Base-by-base conservation (phyloP, 257 asterid genomes). In the Echites panduratus region DNA sequence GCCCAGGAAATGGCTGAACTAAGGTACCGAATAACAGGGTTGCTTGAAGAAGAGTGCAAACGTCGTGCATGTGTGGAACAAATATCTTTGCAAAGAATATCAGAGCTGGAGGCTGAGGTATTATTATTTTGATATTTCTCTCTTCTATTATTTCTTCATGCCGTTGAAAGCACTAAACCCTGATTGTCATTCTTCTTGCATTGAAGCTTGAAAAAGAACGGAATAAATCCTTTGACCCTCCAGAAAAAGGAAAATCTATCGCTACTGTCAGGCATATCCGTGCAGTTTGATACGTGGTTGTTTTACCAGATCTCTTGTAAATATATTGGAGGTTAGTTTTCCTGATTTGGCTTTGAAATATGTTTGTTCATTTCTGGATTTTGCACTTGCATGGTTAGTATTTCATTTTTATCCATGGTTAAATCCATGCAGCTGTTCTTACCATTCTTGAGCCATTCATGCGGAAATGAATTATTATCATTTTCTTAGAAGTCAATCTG, bases 1-100 rank as follows among this genome's bases (percentile, higher is more conserved):
- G 90, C 91, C 67, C 98, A 94, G 80, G 98, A 94, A 86, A 94
- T 94, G 98, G 98, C 98, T 2, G 98, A 94, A 80, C 80, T 94
- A 58, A 85, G 97, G 85, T 94, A 91, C 80, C 96, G 89, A 64
- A 76, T 91, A 59, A 88, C 95, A 13, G 78, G 83, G 58, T 75
- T 80, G 88, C 98, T 94, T 32, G 98, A 94, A 61, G 96, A 87
- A 72, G 98, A 94, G 85, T 68, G 85, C 76, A 89, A 85, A 76
- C 95, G 93, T 22, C 98, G 97, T 74, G 97, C 96, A 8, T 84
- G 76, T 77, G 80, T 94, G 20, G 98, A 91, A 74, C 90, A 87
- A 66, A 77, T 89, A 75, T 89, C 98, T 53, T 75, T 94, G 73
- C 95, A 82, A 70, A 88, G 98, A 83, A 89, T 94, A 81, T 73